Conservation (phyloP, 1,139 yeast species). For the Hemisphaericaspora lyxosophila region DNA sequence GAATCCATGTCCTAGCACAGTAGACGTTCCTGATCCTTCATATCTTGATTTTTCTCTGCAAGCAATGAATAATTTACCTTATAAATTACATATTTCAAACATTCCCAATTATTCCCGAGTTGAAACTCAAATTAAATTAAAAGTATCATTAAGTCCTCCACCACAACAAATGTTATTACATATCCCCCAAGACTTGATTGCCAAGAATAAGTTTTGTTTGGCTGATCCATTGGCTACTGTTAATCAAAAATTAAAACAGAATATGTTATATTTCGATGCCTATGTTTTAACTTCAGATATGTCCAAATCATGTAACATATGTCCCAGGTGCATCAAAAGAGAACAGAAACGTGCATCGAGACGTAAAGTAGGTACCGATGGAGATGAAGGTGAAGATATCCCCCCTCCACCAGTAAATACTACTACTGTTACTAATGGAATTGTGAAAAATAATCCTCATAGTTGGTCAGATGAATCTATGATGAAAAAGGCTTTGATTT, state of each 20-base stretch:
- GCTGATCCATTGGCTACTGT: slow-evolving; percentile 45
- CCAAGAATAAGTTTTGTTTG: slow-evolving; percentile 78
- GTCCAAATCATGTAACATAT: slow-evolving; percentile 67
- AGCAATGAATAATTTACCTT: slow-evolving; percentile 51
- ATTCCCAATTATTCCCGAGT: slow-evolving; percentile 84
- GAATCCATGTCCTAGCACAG: slow-evolving; percentile 38
- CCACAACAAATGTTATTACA: slow-evolving; percentile 72
- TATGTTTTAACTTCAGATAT: slow-evolving; percentile 59
- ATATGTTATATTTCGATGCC: slow-evolving; percentile 63
- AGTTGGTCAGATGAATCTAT: slow-evolving; percentile 74
- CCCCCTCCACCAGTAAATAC: not conserved
- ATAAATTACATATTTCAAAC: slow-evolving; percentile 55
- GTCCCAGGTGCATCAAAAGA: slow-evolving; percentile 84
- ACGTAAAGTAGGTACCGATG: slow-evolving; percentile 50
- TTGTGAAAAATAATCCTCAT: slow-evolving; percentile 45
- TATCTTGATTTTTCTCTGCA: slow-evolving; percentile 40
- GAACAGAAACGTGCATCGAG: slow-evolving; percentile 93
- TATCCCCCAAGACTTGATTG: slow-evolving; percentile 81
- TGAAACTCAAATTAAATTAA: slow-evolving; percentile 88
- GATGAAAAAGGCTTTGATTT: slow-evolving; percentile 79
- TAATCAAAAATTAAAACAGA: slow-evolving; percentile 47
- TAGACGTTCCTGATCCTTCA: slow-evolving; percentile 32
- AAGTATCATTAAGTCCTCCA: slow-evolving; percentile 65
- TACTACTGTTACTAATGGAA: slow-evolving; percentile 18
- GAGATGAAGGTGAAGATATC: not conserved